A percentile compares a stretch with the other conserved stretches of the same genome.
Evolutionary conservation across 2,329 filamentous ascomycete genomes (phyloP).

Genomic region (Mycocentrospora acerina): DNA sequence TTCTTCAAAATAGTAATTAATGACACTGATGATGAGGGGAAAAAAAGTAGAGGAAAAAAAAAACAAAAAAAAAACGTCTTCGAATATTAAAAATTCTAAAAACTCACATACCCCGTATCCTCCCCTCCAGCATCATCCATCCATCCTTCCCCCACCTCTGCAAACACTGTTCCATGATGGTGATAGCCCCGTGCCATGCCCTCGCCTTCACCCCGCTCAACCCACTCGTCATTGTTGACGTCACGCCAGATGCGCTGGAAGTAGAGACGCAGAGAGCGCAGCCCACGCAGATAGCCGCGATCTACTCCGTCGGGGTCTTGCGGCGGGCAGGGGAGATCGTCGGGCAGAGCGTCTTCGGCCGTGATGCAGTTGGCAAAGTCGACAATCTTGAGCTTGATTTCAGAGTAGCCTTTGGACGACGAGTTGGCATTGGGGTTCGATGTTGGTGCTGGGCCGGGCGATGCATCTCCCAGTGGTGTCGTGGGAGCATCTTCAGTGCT

Average conservation of each 20-base stretch:
- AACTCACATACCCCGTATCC: conserved; percentile 42
- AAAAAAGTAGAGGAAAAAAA: not conserved
- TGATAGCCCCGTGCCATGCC: conserved; percentile 37
- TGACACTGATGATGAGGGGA: not conserved
- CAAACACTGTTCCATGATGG: conserved; percentile 35
- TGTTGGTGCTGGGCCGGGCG: conserved; percentile 14
- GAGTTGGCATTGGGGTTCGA: conserved; percentile 2
- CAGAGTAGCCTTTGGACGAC: conserved; percentile 36
- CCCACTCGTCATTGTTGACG: conserved; percentile 52
- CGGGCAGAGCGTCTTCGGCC: conserved; percentile 67
- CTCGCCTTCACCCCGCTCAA: conserved; percentile 47
- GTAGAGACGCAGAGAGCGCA: conserved; percentile 77
- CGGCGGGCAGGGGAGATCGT: conserved; percentile 72
- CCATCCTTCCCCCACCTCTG: conserved; percentile 36
- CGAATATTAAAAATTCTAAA: too few relatives aligned
- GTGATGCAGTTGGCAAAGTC: conserved; percentile 98
- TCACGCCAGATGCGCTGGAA: conserved; percentile 87
- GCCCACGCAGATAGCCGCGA: conserved; percentile 81
- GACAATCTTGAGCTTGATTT: conserved; percentile 92
- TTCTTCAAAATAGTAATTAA: too few relatives aligned
- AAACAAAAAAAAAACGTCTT: not conserved
- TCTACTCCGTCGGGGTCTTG: conserved; percentile 79
- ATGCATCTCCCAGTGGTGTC: conserved; percentile 28
- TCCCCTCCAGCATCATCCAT: conserved; percentile 36
- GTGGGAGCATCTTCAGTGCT: conserved; percentile 23